Percentiles rank a stretch among this genome's conserved stretches.
Conservation (phyloP, 2,329 filamentous ascomycete species). For the Fusarium sulawesiense region DNA sequence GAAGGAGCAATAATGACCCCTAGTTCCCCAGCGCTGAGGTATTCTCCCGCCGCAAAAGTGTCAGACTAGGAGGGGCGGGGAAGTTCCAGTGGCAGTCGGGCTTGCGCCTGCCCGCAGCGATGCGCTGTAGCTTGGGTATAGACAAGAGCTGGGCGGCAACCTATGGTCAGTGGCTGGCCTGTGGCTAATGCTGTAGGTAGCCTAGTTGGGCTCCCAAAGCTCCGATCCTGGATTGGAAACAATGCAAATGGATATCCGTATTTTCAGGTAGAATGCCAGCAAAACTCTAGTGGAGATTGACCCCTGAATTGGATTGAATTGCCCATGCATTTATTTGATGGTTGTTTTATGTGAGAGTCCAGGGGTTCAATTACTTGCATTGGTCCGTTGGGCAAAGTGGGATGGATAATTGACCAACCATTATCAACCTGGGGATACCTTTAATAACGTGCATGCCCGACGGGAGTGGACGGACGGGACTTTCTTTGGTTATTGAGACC, state of each 20-base stretch:
- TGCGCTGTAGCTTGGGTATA: neutral
- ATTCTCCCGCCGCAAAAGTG: conserved; percentile 29
- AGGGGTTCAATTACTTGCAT: conserved; percentile 28
- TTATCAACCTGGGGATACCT: neutral
- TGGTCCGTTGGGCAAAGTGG: conserved; percentile 1
- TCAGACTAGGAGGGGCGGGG: conserved; percentile 29
- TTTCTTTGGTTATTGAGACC: conserved; percentile 1
- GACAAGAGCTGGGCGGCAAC: neutral
- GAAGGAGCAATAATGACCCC: conserved; percentile 40
- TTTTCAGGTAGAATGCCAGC: conserved; percentile 36
- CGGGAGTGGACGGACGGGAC: neutral
- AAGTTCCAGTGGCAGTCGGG: conserved; percentile 29
- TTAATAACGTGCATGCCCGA: conserved; percentile 24
- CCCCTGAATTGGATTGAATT: conserved; percentile 29
- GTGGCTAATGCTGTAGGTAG: neutral
- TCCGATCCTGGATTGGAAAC: conserved; percentile 6
- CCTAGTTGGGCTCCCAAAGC: conserved; percentile 19
- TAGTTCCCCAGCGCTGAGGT: conserved; percentile 29
- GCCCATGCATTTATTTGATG: conserved; percentile 18
- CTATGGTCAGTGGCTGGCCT: conserved; percentile 23
- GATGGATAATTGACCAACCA: neutral
- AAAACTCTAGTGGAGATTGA: conserved; percentile 25
- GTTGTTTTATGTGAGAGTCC: neutral
- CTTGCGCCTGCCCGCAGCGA: conserved; percentile 7
- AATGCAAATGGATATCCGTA: neutral